Percentiles rank a stretch among this genome's conserved stretches.
phyloP scores from a whole-genome alignment of 1,284 basidiomycete species.

The Lignosus rhinocerotis region DNA sequence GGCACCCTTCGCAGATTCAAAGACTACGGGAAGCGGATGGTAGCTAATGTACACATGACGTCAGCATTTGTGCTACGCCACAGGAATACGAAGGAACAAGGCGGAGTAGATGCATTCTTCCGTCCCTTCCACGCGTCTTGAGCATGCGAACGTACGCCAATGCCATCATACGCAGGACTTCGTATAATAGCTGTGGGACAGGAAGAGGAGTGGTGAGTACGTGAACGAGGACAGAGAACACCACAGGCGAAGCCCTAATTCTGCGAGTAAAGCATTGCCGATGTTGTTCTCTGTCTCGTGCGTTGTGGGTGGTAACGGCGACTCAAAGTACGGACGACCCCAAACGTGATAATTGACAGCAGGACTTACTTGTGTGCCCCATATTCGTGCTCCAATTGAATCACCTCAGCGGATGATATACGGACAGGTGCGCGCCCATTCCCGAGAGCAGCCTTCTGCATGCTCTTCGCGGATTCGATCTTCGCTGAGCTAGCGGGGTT shows the following conservation, averaged over 20 bases:
- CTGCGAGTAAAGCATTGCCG: not conserved
- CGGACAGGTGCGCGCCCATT: conserved; percentile 25
- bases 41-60: conserved; percentile 69
- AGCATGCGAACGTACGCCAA: conserved; percentile 12
- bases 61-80: conserved; percentile 26
- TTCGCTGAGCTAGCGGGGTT: not conserved
- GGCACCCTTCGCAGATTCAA: conserved; percentile 87
- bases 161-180: conserved; percentile 9
- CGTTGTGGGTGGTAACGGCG: not conserved
- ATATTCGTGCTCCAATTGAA: conserved; percentile 81
- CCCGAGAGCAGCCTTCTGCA: conserved; percentile 7
- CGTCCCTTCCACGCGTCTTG: conserved; percentile 16
- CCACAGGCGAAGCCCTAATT: conserved; percentile 3
- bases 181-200: conserved; percentile 2
- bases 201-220: conserved; percentile 5
- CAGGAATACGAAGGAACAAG: conserved; percentile 20
- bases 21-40: conserved; percentile 94
- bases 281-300: conserved; percentile 10
- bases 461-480: conserved; percentile 11
- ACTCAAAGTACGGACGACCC: conserved; percentile 7
- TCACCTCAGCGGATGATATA: conserved; percentile 66
- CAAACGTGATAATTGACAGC: conserved; percentile 1
- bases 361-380: conserved; percentile 85
- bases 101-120: conserved; percentile 25
- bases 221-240: conserved; percentile 9